Base-by-base conservation (phyloP, 2,329 filamentous ascomycete genomes). In the Chaetomiaceae sp. region DNA sequence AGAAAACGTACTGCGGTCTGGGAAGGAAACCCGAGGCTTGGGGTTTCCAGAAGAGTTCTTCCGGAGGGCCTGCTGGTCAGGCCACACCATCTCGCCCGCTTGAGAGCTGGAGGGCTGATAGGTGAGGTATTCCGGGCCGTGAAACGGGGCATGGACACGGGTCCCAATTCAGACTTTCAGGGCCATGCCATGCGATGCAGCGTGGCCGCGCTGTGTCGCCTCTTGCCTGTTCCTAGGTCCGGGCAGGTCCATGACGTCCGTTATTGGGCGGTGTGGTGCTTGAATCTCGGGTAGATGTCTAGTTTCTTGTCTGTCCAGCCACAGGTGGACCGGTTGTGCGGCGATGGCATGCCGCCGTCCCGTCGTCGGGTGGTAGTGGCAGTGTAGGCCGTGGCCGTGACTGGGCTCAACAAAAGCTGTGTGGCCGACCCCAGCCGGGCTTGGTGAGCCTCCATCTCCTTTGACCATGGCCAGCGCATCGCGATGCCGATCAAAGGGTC, bases 401-500 rank as follows among this genome's bases (percentile, higher is more conserved):
- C 42, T 34, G 7, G 41, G 13, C 37, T 43, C 27, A 43, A 19
- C 41, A 25, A 52, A 49, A 25, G 38, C 47, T 55, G n/a, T 55
- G 58, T 57, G 55, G 55, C 56, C 50, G 53, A 53, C 31, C 31
- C 49, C 44, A 50, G 40, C 43, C 51, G 37, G 47, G 35, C 38
- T 35, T 40, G 43, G 47, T 16, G 50, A 55, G 49, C 40, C 50
- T 54, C 55, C 52, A 50, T 54, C 42, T 54, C 37, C 31, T 44
- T 33, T 54, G 33, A 27, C 51, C 49, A 50, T 54, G 33, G 23
- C 51, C 49, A 50, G 40, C 44, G 20, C 48, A 46, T 49, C 14
- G 35, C 25, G 46, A 44, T 42, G 48, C 42, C 25, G 52, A 53
- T 60, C 52, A 58, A n/a, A 57, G 23, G 52, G 51, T 61, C 52